Base-by-base conservation (phyloP, 139 green algal genomes). In the Chlorella sp. region DNA sequence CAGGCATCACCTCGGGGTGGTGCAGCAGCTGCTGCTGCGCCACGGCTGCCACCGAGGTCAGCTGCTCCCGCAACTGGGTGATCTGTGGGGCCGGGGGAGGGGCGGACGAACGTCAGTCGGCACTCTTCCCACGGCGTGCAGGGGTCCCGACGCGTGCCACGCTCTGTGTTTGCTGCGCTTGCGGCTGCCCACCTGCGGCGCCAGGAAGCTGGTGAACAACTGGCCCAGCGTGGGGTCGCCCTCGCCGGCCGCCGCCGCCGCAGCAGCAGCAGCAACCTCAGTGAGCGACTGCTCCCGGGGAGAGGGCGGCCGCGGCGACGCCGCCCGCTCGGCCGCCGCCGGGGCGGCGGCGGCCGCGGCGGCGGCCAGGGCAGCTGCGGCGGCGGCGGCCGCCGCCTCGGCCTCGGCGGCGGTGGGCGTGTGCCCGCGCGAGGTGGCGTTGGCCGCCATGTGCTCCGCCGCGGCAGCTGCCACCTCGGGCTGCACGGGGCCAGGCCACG, bases 151-250 rank as follows among this genome's bases (percentile, higher is more conserved):
- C 56, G 27, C 38, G 53, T 42, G 53, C 69, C 2, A 53, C 53
- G 2, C 53, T n/a, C 53, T 66, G 53, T 15, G 66, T 35, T n/a
- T 53, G 38, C 53, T 75, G 69, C 36, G 56, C 41, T 9, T 42
- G 53, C 15, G 40, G 38, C 12, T 65, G 38, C n/a, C 56, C 8
- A 78, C 9, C 61, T 78, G 59, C 25, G 72, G 72, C 8, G 43
- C 43, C 60, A 78, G 60, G 72, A 71, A 78, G 27, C 45, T 53
- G 42, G 60, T 42, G 53, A 78, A 78, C 60, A 78, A 60, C 61
- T 78, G 72, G 35, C 72, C 46, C 33, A 78, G 72, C 0, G 72
- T 78, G 36, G 72, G 72, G 72, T 78, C 72, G 25, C 17, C 59
- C 42, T 66, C 27, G 2, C n/a, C n/a, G n/a, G 59, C 71, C 23